Evolutionary conservation across 805 yeast species (phyloP).

Genomic region (Candida sanyiensis): DNA sequence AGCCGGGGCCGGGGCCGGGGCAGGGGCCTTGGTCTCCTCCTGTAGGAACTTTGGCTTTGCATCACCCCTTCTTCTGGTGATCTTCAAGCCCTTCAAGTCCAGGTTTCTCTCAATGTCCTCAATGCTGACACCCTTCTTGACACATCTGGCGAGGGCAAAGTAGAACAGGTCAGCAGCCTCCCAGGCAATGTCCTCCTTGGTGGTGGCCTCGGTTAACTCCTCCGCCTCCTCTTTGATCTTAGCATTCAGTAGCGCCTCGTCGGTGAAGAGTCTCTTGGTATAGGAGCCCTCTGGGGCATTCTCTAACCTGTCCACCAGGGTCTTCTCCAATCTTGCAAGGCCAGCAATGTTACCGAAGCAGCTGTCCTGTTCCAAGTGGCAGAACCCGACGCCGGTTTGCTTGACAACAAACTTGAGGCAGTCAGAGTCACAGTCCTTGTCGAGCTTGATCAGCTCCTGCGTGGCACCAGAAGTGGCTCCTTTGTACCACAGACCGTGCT

Average conservation of each 20-base stretch:
- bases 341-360: constrained; percentile 79
- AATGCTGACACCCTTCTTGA: constrained; percentile 72
- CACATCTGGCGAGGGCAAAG: constrained; percentile 68
- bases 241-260: constrained; percentile 68
- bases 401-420: constrained; percentile 81
- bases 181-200: constrained; percentile 76
- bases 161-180: constrained; percentile 92
- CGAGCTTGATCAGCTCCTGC: constrained; percentile 62
- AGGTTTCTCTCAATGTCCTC: constrained; percentile 80
- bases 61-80: constrained; percentile 91
- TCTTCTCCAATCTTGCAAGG: constrained; percentile 57
- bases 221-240: constrained; percentile 95
- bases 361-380: constrained; percentile 76
- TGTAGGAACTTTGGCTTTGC: constrained; percentile 77
- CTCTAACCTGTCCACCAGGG: constrained; percentile 53
- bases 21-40: constrained; percentile 21
- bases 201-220: constrained; percentile 81
- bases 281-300: constrained; percentile 92
- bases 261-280: constrained; percentile 81
- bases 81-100: constrained; percentile 76
- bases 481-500: constrained; percentile 91
- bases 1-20: constrained; percentile 17
- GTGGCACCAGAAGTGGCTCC: constrained; percentile 97
- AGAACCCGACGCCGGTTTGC: constrained; percentile 85
- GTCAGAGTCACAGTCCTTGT: constrained; percentile 88